Evolutionary conservation across 805 yeast species (phyloP).

Genomic region (Ogataea dorogensis): DNA sequence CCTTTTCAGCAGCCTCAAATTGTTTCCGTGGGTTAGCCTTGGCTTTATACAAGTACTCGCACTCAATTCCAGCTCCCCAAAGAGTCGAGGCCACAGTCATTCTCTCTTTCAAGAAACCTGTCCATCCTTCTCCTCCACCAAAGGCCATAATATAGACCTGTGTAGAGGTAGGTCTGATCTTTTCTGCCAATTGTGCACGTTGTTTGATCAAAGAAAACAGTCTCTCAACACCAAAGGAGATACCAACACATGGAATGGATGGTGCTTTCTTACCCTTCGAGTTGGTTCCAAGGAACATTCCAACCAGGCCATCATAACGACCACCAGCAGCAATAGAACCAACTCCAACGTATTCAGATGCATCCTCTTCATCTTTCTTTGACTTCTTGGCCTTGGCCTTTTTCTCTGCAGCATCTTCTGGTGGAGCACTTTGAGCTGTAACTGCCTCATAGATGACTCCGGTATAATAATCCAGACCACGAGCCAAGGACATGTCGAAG

Average conservation of each 20-base stretch:
- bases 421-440: conserved; percentile 95
- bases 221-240: conserved; percentile 96
- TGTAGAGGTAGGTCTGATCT: conserved; percentile 79
- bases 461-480: conserved; percentile 97
- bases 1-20: conserved; percentile 95
- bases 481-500: conserved; percentile 91
- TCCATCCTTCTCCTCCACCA: conserved; percentile 98
- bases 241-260: conserved; percentile 95
- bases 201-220: conserved; percentile 85
- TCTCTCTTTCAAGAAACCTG: conserved; percentile 87
- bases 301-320: conserved; percentile 93
- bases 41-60: conserved; percentile 88
- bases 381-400: conserved; percentile 41
- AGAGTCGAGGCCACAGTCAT: conserved; percentile 78
- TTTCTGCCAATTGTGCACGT: conserved; percentile 59
- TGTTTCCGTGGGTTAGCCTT: conserved; percentile 95
- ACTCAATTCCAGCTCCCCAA: conserved; percentile 86
- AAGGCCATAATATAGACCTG: conserved; percentile 97
- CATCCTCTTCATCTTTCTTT: conserved; percentile 72
- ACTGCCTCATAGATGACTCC: conserved; percentile 97
- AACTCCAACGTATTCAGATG: conserved; percentile 94
- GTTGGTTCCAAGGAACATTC: conserved; percentile 86
- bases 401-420: conserved; percentile 69
- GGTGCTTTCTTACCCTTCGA: conserved; percentile 65
- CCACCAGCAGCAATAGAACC: conserved; percentile 99